Conservation (phyloP, 2,329 filamentous ascomycete species). For the Fusarium haematococcum region DNA sequence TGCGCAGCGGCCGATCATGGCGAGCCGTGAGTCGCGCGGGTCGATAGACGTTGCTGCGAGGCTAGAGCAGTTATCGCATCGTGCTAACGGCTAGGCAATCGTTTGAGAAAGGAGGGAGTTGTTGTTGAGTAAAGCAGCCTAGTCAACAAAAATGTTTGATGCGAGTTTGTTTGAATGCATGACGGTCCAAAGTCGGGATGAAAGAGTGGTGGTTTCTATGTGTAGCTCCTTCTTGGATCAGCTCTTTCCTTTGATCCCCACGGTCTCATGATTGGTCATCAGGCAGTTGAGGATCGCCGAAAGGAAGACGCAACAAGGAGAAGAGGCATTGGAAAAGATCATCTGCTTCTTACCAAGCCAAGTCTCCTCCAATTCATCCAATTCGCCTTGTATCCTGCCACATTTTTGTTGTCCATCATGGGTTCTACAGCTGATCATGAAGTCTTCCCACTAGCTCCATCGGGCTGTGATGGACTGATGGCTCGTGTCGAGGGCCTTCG, state of each 20-base stretch:
- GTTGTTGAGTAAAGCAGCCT: slow-evolving; percentile 25
- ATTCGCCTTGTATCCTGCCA: not conserved
- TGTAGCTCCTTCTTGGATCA: not conserved
- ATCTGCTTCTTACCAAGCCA: slow-evolving; percentile 2
- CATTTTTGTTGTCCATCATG: slow-evolving; percentile 24
- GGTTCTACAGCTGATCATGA: slow-evolving; percentile 36
- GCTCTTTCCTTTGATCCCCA: not conserved
- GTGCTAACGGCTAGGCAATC: slow-evolving; percentile 6
- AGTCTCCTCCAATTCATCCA: not conserved
- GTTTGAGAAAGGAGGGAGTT: not conserved
- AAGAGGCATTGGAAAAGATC: not conserved
- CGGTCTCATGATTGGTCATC: slow-evolving; percentile 7
- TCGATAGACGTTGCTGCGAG: slow-evolving; percentile 15
- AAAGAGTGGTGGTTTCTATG: not conserved
- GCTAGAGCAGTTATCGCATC: slow-evolving; percentile 9
- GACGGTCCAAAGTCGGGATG: not conserved
- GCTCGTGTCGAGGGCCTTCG: slow-evolving; percentile 9
- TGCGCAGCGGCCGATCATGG: slow-evolving; percentile 27
- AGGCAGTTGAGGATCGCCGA: not conserved
- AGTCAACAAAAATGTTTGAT: slow-evolving; percentile 19
- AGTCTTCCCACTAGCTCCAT: slow-evolving; percentile 29
- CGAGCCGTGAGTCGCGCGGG: slow-evolving; percentile 32
- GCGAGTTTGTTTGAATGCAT: not conserved
- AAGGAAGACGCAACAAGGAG: not conserved
- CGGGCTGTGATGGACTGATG: slow-evolving; percentile 21